Evolutionary conservation across 2,329 filamentous ascomycete genomes (phyloP), one percentile per base, ranked within the genome.

Genomic region (Neopestalotiopsis sp.): DNA sequence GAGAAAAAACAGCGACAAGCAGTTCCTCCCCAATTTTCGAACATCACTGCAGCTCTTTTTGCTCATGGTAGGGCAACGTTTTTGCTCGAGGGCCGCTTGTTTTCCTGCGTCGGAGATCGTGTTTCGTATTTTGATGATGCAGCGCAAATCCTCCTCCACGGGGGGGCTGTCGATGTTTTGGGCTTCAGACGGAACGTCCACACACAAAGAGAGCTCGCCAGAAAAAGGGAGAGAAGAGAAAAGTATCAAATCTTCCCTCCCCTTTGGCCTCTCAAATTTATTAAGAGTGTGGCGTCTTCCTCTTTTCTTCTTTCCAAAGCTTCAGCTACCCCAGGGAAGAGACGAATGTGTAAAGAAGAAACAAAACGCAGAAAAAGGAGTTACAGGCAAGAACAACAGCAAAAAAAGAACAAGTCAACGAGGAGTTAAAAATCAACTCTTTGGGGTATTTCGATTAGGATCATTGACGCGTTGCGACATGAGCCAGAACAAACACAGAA

Each of bases 111-210:
- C 20, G 34, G 56, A 67, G 65, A 67, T 67, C 53, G 32, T 49
- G 65, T 67, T 67, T 67, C 53, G 65, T 61, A 34, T 67, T 34
- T 34, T 61, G 65, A 56, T 61, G 65, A 67, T 67, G 65, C 38
- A 56, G 59, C 34, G 65, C 65, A 67, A 61, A 67, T 67, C 56
- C 45, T 58, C 61, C 24, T 58, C 61, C 24, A 53, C 45, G 20
- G 17, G 45, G 45, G 45, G n/a, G 62, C 24, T 28, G 24, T 28
- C 7, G 38, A 10, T 53, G 7, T 17, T 17, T 14, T 49, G n/a
- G 42, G 14, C n/a, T 53, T 61, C n/a, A 20, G 49, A 38, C 53
- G 34, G 49, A 67, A 28, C 28, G 42, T 40, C 61, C 14, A 6
- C 32, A 34, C 62, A 65, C 40, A 28, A 34, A 49, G 56, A 65